phyloP scores from a whole-genome alignment of 2,329 filamentous ascomycete genomes.

The Chaetomiaceae sp. region DNA sequence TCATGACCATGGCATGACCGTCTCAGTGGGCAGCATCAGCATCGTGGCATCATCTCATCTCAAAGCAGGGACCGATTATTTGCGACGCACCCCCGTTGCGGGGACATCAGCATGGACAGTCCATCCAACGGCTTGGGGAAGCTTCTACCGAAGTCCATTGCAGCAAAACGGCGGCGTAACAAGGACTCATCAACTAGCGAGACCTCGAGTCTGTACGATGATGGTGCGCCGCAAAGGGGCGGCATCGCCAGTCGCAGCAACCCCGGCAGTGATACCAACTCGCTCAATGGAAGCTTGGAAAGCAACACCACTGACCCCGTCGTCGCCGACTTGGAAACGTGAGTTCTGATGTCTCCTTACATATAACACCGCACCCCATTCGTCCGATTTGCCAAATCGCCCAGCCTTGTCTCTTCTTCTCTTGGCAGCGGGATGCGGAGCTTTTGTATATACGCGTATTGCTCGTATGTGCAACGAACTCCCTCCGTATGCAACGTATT shows the following conservation, averaged over 20 bases:
- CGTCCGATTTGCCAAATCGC: conserved; percentile 12
- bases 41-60: too few species aligned
- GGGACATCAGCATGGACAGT: conserved; percentile 23
- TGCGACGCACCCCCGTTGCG: background rate
- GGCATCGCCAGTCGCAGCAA: conserved; percentile 38
- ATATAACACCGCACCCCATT: background rate
- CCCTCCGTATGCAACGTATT: background rate
- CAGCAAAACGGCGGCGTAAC: conserved; percentile 46
- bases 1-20: conserved; percentile 9
- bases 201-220: conserved; percentile 28
- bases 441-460: conserved; percentile 4
- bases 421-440: conserved; percentile 8
- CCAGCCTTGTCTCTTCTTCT: conserved; percentile 13
- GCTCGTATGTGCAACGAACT: background rate
- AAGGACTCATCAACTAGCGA: conserved; percentile 43
- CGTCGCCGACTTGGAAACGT: conserved; percentile 41
- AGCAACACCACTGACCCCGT: conserved; percentile 3
- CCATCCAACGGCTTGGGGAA: conserved; percentile 41
- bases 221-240: conserved; percentile 28
- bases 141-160: conserved; percentile 50
- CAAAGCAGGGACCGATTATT: too few species aligned
- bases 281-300: conserved; percentile 7
- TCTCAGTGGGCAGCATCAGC: too few species aligned
- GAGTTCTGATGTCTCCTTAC: too few species aligned
- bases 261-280: conserved; percentile 34